phyloP scores from a whole-genome alignment of 768 basidiomycete species.

The Termitomyces sp. region DNA sequence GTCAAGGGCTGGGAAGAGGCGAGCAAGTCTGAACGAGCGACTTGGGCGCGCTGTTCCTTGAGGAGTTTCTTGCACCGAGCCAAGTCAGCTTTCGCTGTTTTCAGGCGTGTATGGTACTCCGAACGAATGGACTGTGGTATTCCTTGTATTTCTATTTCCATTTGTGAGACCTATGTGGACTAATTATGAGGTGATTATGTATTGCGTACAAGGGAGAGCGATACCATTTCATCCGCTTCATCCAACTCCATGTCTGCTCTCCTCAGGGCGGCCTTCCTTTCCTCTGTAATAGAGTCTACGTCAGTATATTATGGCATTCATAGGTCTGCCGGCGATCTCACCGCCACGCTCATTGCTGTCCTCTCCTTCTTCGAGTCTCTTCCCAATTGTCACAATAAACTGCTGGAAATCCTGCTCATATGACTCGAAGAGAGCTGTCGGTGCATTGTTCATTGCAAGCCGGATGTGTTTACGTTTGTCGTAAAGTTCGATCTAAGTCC shows the following conservation, averaged over 20 bases:
- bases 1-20: slow-evolving; percentile 37
- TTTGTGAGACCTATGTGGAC: slow-evolving; percentile 79
- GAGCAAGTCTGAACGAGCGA: slow-evolving; percentile 76
- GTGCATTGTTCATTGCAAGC: slow-evolving; percentile 68
- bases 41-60: slow-evolving; percentile 64
- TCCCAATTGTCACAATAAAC: slow-evolving; percentile 67
- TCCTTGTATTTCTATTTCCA: slow-evolving; percentile 97
- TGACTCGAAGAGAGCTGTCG: slow-evolving; percentile 81
- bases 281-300: slow-evolving; percentile 45
- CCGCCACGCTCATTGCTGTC: slow-evolving; percentile 60
- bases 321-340: slow-evolving; percentile 17
- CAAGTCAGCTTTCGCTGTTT: slow-evolving; percentile 69
- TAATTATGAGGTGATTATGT: slow-evolving; percentile 1
- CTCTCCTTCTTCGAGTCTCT: slow-evolving; percentile 73
- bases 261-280: slow-evolving; percentile 72
- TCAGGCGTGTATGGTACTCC: slow-evolving; percentile 71
- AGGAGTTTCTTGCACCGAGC: slow-evolving; percentile 75
- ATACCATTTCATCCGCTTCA: slow-evolving; percentile 95
- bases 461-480: neutral
- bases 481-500: neutral
- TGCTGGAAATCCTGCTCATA: slow-evolving; percentile 92
- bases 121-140: slow-evolving; percentile 82
- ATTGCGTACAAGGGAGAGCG: neutral
- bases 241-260: slow-evolving; percentile 94
- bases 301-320: neutral